Base-by-base conservation (phyloP, 768 basidiomycete species). In the Megacollybia marginata region DNA sequence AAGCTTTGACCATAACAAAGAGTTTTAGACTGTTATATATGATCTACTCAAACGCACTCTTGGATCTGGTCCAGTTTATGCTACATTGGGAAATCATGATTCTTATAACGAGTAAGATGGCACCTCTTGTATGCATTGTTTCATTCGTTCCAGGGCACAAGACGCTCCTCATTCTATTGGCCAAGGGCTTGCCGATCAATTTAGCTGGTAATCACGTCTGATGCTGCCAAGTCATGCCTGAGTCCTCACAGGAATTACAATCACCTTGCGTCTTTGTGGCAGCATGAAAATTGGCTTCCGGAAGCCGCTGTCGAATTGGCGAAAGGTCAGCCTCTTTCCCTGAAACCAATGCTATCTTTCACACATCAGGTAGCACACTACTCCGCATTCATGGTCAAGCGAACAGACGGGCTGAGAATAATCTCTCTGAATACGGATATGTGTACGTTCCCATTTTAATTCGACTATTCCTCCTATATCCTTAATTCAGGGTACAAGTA, bases 371-470 rank as follows among this genome's bases (percentile, higher is more conserved):
- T 74, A 38, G 68, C 81, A 0, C 86, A 89, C 62, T 89, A 88
- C 56, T 72, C 81, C 8, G 88, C 73, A 10, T 90, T 85, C 60
- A 83, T 81, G 71, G 84, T 87, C 23, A 73, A 72, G 54, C 76
- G 85, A 18, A 54, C 59, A 15, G 83, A 87, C 48, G 86, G 85
- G 6, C 67, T 90, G 12, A 73, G 85, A 34, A 64, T 89, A 32
- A 85, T 90, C 49, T 80, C 84, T 33, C 62, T 90, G 50, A 88
- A 90, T 61, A 88, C 86, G 15, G 82, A 89, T 59, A 57, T 88
- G 48, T 90, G 87, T 85, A 62, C 48, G 82, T 69, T 28, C 38
- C 46, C 47, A 28, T 18, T 31, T 42, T 33, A 15, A n/a, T 48
- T 23, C 44, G 40, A 34, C 42, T 50, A 40, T 32, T 38, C 46